These are phyloP conservation scores for Alternaria arborescens DNA, from an alignment of 2,329 filamentous ascomycete species.

Conservation along the genomic window DNA sequence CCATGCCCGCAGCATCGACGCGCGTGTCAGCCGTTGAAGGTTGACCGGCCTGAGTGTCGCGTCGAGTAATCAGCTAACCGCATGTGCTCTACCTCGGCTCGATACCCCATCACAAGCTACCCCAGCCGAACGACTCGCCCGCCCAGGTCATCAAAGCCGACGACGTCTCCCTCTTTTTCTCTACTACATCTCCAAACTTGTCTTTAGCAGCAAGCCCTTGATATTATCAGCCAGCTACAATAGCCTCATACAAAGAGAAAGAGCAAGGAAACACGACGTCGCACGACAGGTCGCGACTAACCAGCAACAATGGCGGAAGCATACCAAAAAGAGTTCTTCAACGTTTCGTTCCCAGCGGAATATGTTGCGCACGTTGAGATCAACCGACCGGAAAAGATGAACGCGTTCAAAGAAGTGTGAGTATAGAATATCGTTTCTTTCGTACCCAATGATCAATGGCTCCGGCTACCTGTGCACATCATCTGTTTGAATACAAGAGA, in stretches of 20 bases:
- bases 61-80: neutral
- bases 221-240: too few relatives aligned
- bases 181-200: too few relatives aligned
- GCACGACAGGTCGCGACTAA: neutral
- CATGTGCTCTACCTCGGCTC: conserved; percentile 8
- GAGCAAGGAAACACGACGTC: conserved; percentile 14
- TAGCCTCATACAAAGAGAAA: neutral
- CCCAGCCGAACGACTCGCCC: conserved; percentile 28
- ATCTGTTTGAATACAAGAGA: neutral
- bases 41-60: neutral
- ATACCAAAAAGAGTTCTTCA: conserved; percentile 71
- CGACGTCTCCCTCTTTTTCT: neutral
- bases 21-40: neutral
- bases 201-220: too few relatives aligned
- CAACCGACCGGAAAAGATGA: conserved; percentile 85
- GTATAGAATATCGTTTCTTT: conserved; percentile 26
- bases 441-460: too few relatives aligned
- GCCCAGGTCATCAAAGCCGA: conserved; percentile 22
- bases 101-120: conserved; percentile 6
- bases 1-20: too few relatives aligned
- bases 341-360: conserved; percentile 73
- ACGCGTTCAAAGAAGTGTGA: conserved; percentile 79
- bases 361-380: conserved; percentile 92
- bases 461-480: neutral
- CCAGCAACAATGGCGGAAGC: conserved; percentile 36